Conservation (phyloP, 2,329 filamentous ascomycete species). For the Hortaea sp. region DNA sequence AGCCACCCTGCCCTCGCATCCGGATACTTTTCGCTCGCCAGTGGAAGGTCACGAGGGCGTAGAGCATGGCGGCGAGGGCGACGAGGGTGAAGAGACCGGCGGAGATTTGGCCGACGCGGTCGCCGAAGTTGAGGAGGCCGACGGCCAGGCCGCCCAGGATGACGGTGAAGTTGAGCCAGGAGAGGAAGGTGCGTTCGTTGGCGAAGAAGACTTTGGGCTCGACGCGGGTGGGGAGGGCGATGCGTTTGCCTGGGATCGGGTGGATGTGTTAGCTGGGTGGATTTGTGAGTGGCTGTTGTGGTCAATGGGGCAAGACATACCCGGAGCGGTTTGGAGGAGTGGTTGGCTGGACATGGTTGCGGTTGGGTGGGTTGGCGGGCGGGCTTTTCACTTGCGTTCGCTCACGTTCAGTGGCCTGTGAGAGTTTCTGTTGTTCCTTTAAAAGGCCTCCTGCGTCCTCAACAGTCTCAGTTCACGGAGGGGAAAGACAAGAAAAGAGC, state of each 20-base stretch:
- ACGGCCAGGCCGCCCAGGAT: constrained; percentile 94
- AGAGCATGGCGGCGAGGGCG: constrained; percentile 89
- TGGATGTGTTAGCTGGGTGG: neutral
- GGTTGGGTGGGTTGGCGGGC: neutral
- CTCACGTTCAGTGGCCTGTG: neutral
- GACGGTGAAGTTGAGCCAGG: constrained; percentile 99
- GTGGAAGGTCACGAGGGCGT: constrained; percentile 90
- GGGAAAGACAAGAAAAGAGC: neutral
- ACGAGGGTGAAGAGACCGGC: constrained; percentile 90
- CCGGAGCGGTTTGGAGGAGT: constrained; percentile 85
- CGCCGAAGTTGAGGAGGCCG: constrained; percentile 96
- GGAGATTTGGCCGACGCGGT: constrained; percentile 85
- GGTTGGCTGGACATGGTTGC: constrained; percentile 84
- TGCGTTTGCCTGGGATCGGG: constrained; percentile 69
- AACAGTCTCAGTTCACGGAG: neutral
- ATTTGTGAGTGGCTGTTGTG: neutral
- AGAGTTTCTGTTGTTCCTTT: neutral
- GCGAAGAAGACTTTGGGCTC: constrained; percentile 99
- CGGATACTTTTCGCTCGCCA: constrained; percentile 93
- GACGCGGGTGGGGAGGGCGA: constrained; percentile 92
- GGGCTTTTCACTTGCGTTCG: neutral
- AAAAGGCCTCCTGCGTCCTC: neutral
- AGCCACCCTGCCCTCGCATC: constrained; percentile 82
- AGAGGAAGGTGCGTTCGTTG: constrained; percentile 97
- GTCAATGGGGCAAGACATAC: constrained; percentile 39